Evolutionary conservation across 2,329 filamentous ascomycete species (phyloP).

Genomic region (Penicillium capsulatum): DNA sequence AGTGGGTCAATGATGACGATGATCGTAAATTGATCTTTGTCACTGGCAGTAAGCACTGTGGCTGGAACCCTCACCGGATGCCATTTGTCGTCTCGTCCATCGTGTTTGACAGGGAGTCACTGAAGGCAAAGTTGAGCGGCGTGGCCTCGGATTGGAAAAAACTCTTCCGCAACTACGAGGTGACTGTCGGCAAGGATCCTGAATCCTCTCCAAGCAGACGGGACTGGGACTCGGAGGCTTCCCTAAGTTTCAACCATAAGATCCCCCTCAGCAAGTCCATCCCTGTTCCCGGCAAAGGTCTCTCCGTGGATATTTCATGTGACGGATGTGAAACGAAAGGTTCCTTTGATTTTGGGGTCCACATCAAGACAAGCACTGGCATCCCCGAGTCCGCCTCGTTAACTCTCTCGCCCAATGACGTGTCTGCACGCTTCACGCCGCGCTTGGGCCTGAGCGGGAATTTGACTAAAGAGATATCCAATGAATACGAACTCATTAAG

Average conservation of each 20-base stretch:
- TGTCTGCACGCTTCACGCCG: conserved; percentile 16
- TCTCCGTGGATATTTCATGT: conserved; percentile 13
- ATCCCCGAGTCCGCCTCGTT: conserved; percentile 13
- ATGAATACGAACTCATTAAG: conserved; percentile 14
- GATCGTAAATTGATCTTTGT: conserved; percentile 19
- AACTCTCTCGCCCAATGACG: conserved; percentile 14
- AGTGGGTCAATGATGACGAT: conserved; percentile 20
- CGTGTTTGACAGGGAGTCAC: conserved; percentile 12
- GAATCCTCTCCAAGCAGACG: not conserved
- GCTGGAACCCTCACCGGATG: conserved; percentile 19
- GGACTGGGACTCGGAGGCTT: conserved; percentile 9
- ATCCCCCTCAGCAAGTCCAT: conserved; percentile 15
- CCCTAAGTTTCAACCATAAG: conserved; percentile 15
- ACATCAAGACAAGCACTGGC: conserved; percentile 12
- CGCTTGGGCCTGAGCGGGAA: conserved; percentile 18
- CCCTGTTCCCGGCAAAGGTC: conserved; percentile 5
- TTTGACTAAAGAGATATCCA: conserved; percentile 10
- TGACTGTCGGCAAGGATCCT: conserved; percentile 14
- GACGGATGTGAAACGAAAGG: conserved; percentile 19
- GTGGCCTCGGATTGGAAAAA: conserved; percentile 17
- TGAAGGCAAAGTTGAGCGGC: conserved; percentile 16
- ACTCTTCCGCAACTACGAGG: conserved; percentile 17
- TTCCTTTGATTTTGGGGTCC: conserved; percentile 18
- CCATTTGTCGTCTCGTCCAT: conserved; percentile 20
- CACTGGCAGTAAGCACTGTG: conserved; percentile 20